Conservation (phyloP, 306 rosid genomes). For the Cucurbita pepo region DNA sequence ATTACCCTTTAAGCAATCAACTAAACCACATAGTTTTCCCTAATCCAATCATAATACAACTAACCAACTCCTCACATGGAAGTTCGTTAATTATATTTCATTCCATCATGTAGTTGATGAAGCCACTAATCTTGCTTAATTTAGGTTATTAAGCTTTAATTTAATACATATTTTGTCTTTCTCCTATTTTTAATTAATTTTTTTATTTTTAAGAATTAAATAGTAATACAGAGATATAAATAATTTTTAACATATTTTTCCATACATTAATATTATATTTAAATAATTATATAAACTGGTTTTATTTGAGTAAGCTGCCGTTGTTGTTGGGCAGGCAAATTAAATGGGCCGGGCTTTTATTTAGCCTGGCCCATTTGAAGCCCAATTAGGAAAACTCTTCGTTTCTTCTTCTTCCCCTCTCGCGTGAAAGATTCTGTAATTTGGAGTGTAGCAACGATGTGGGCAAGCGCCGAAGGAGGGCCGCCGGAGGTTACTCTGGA, state of each 20-base stretch:
- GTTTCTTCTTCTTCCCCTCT: neutral
- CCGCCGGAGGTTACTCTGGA: slow-evolving; percentile 88
- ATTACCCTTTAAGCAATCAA: neutral
- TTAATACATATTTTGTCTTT: neutral
- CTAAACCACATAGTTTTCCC: neutral
- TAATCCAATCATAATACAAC: neutral
- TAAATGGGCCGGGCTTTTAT: neutral
- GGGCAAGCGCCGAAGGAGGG: slow-evolving; percentile 89
- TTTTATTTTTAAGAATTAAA: too few relatives aligned
- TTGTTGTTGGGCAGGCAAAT: neutral
- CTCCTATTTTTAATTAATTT: too few relatives aligned
- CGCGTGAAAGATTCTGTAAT: neutral
- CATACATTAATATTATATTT: too few relatives aligned
- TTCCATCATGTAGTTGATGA: neutral
- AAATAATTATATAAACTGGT: too few relatives aligned
- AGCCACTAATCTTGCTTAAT: neutral
- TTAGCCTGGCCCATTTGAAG: neutral
- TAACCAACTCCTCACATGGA: neutral
- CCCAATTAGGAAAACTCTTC: neutral
- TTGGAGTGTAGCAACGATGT: slow-evolving; percentile 27
- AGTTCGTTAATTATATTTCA: neutral
- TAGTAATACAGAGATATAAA: too few relatives aligned
- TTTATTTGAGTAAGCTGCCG: too few relatives aligned
- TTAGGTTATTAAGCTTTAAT: neutral
- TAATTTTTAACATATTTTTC: too few relatives aligned